Evolutionary conservation across 805 yeast species (phyloP), one percentile per base, ranked within the genome.

Genomic region (Citeromyces matritensis): DNA sequence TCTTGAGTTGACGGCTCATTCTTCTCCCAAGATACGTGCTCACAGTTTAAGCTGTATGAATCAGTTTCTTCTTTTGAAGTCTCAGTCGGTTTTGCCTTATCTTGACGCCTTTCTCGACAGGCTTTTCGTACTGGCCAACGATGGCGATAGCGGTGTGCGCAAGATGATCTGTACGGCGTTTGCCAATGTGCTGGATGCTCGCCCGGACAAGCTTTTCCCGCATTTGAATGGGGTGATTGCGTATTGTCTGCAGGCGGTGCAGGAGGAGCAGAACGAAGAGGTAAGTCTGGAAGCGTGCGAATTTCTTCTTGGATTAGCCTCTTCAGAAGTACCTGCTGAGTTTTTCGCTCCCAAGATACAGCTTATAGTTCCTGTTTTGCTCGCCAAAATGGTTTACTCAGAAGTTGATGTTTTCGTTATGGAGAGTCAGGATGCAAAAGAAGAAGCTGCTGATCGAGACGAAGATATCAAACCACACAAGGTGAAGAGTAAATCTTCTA

Each of bases 211-310:
- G 49, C 57, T 91, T 23, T 53, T 66, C 31, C 84, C 86, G 6
- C 94, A 88, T 49, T 51, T 88, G 35, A 72, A 66, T 33, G 96
- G 96, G n/a, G 84, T 91, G 10, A 69, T 88, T 26, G 69, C 73
- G 39, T 91, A 80, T 57, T 74, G 86, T 44, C 53, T 84, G 31
- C 95, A 85, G 54, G 69, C 85, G 36, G 72, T 88, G 57, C 65
- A 66, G 34, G 69, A 65, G 36, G 39, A 36, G 15, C 38, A 45
- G 9, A 75, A 76, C 38, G 86, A 80, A 41, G 75, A 66, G 33
- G 93, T 84, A 23, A 78, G 94, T 0, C 59, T 86, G 34, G 95
- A 86, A 49, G 96, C 94, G 3, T 84, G 95, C 50, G 97, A 91
- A 55, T 85, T 91, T 43, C 57, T 91, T 36, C 65, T 88, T 28